phyloP scores from a whole-genome alignment of 1,139 yeast species.

The Sugiyamaella sp. region DNA sequence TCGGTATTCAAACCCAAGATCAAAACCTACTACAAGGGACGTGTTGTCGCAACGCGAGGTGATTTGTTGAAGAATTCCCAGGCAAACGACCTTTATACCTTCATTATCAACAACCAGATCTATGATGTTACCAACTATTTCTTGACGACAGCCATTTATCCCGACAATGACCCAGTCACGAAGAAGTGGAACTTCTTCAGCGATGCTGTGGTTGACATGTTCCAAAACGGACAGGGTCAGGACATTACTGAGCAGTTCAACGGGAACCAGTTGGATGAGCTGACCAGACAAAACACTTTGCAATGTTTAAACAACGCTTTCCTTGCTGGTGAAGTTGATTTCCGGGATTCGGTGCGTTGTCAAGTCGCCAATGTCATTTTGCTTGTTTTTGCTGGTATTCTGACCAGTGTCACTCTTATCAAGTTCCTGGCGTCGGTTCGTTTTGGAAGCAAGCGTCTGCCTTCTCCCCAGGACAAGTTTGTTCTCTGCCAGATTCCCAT shows the following conservation, averaged over 20 bases:
- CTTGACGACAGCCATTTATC: constrained; percentile 34
- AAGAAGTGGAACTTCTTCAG: constrained; percentile 43
- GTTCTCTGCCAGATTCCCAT: constrained; percentile 49
- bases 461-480: constrained; percentile 45
- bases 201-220: constrained; percentile 37
- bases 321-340: constrained; percentile 42
- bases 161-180: constrained; percentile 27
- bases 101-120: constrained; percentile 41
- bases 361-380: constrained; percentile 46
- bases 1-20: constrained; percentile 43
- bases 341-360: constrained; percentile 45
- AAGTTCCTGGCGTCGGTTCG: constrained; percentile 46
- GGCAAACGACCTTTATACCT: constrained; percentile 38
- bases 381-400: constrained; percentile 43
- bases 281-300: constrained; percentile 37
- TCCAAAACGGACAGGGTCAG: constrained; percentile 40
- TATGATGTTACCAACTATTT: constrained; percentile 47
- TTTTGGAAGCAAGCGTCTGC: constrained; percentile 43
- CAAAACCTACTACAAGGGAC: constrained; percentile 43
- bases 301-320: constrained; percentile 45
- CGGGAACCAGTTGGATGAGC: constrained; percentile 31
- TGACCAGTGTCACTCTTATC: constrained; percentile 45
- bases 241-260: constrained; percentile 41
- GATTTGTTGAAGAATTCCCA: constrained; percentile 33
- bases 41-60: constrained; percentile 41